Percentiles rank a stretch among this genome's conserved stretches.
phyloP scores from a whole-genome alignment of 2,329 filamentous ascomycete genomes.

The Trichoderma sp. region DNA sequence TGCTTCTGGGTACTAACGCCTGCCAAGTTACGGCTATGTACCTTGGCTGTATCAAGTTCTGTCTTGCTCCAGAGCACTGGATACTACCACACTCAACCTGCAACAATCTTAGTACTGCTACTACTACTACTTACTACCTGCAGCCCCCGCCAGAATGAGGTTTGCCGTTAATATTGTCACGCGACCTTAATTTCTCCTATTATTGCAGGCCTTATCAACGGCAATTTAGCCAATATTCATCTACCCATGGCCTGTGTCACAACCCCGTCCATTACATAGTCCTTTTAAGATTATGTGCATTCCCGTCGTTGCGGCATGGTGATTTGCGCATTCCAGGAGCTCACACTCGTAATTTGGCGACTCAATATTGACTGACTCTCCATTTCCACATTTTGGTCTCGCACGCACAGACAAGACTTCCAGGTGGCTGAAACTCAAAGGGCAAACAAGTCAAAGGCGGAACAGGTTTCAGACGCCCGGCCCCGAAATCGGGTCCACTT shows the following conservation, averaged over 20 bases:
- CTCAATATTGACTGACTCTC: not conserved
- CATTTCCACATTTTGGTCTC: not conserved
- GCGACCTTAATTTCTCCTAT: slow-evolving; percentile 6
- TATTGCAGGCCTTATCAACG: slow-evolving; percentile 3
- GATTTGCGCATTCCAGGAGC: slow-evolving; percentile 8
- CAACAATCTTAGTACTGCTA: no score
- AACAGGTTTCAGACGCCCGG: not conserved
- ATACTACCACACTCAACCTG: not conserved
- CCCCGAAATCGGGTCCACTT: slow-evolving; percentile 15
- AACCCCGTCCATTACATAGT: not conserved
- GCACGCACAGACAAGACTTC: not conserved
- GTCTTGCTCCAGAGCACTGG: not conserved
- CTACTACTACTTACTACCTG: no score
- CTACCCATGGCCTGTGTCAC: not conserved
- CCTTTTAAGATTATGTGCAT: not conserved
- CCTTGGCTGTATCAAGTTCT: not conserved
- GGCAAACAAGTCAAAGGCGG: not conserved
- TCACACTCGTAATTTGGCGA: not conserved
- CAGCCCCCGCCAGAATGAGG: not conserved
- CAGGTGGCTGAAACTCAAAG: not conserved
- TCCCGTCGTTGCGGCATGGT: slow-evolving; percentile 8
- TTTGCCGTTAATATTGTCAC: not conserved
- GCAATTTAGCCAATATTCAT: slow-evolving; percentile 10
- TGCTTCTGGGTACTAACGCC: no score
- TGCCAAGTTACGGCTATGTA: not conserved